These are phyloP conservation scores for Rosa lucieae DNA, from an alignment of 306 rosid genomes.

Conservation along the genomic window DNA sequence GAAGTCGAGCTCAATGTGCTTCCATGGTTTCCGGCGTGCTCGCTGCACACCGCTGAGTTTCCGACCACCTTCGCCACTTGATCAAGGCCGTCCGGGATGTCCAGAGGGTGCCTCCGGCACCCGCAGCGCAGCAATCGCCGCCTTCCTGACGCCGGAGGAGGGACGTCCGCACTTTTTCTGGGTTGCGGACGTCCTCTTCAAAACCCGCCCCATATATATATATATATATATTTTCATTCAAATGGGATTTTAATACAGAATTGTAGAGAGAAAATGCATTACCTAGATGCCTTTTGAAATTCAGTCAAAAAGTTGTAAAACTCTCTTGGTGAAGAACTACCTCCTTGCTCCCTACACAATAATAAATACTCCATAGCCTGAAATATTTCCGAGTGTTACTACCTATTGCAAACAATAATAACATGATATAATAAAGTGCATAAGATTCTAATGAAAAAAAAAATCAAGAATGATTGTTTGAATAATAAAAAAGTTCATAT, in stretches of 20 bases:
- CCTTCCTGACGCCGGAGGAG: too few species aligned
- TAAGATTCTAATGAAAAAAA: background rate
- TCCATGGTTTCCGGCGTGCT: too few species aligned
- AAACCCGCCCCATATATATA: too few species aligned
- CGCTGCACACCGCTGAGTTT: too few species aligned
- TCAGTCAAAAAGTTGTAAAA: constrained; percentile 64
- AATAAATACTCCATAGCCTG: constrained; percentile 87
- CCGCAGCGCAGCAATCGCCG: too few species aligned
- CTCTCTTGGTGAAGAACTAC: constrained; percentile 56
- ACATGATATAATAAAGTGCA: background rate
- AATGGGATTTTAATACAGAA: background rate
- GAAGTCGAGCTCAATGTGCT: too few species aligned
- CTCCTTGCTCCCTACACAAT: constrained; percentile 66
- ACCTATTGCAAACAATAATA: background rate
- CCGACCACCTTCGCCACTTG: too few species aligned
- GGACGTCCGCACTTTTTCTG: too few species aligned
- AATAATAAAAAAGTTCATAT: constrained; percentile 1
- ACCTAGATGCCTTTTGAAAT: constrained; percentile 90
- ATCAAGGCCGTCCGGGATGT: too few species aligned
- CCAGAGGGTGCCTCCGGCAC: too few species aligned
- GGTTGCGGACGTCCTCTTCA: too few species aligned
- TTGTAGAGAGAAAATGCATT: constrained; percentile 6
- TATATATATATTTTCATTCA: too few species aligned
- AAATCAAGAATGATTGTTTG: background rate
- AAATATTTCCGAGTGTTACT: constrained; percentile 15